These are phyloP conservation scores for Dothideomycetes sp. DNA, from an alignment of 2,329 filamentous ascomycete genomes.

Conservation along the genomic window DNA sequence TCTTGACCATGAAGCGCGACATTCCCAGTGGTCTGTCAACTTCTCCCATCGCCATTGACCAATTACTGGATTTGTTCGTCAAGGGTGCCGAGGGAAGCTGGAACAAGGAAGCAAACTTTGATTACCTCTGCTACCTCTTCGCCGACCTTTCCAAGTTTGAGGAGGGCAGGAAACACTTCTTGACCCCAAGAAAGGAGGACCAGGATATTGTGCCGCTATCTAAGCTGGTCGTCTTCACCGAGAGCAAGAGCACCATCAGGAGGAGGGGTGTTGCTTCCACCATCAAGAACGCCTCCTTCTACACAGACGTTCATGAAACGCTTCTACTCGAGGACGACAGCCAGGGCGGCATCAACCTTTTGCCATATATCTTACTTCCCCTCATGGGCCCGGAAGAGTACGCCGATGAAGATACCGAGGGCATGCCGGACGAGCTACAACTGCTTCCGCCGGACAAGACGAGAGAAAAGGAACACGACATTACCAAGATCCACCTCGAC, in stretches of 20 bases:
- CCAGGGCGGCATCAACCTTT: slow-evolving; percentile 62
- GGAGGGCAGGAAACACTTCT: slow-evolving; percentile 48
- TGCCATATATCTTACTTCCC: slow-evolving; percentile 82
- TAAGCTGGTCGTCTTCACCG: slow-evolving; percentile 90
- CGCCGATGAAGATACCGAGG: slow-evolving; percentile 70
- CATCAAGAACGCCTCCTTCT: slow-evolving; percentile 89
- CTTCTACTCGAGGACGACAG: slow-evolving; percentile 20
- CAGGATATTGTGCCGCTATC: slow-evolving; percentile 69
- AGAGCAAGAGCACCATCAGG: slow-evolving; percentile 72
- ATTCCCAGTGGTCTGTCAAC: slow-evolving; percentile 60
- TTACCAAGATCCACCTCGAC: slow-evolving; percentile 80
- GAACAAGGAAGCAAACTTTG: slow-evolving; percentile 77
- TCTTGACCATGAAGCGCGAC: slow-evolving; percentile 58
- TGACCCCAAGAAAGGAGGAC: slow-evolving; percentile 59
- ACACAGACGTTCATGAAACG: slow-evolving; percentile 58
- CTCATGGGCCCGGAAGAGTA: slow-evolving; percentile 85
- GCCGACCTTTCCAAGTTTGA: slow-evolving; percentile 74
- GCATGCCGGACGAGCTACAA: slow-evolving; percentile 84
- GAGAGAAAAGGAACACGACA: slow-evolving; percentile 63
- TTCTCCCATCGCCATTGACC: slow-evolving; percentile 68
- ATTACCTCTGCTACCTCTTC: slow-evolving; percentile 90
- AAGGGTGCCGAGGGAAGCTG: slow-evolving; percentile 74
- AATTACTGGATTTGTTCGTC: slow-evolving; percentile 91
- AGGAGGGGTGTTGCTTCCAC: slow-evolving; percentile 91
- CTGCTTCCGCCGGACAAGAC: slow-evolving; percentile 81